Percentiles rank a stretch among this genome's conserved stretches.
Evolutionary conservation across 768 basidiomycete species (phyloP).

Genomic region (Leccinum boreale): DNA sequence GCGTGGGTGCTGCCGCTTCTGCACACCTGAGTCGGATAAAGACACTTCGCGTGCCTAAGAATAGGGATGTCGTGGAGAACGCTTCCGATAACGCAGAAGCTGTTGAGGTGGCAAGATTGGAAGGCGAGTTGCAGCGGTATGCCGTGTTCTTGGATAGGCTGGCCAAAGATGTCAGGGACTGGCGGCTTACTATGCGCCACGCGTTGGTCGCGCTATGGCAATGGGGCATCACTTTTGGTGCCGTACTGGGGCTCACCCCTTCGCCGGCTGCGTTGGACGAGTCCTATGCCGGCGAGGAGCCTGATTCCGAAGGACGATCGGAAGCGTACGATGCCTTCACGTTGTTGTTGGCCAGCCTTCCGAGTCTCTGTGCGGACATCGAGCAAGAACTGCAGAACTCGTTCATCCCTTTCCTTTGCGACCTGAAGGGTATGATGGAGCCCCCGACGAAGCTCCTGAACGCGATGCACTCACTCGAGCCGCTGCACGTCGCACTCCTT

Average conservation of each 20-base stretch:
- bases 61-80: conserved; percentile 30
- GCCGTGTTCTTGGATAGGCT: conserved; percentile 60
- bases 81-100: conserved; percentile 39
- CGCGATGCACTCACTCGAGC: conserved; percentile 71
- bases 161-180: conserved; percentile 59
- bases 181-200: conserved; percentile 52
- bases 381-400: conserved; percentile 50
- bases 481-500: conserved; percentile 66
- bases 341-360: conserved; percentile 51
- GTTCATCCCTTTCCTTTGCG: conserved; percentile 56
- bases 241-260: conserved; percentile 58
- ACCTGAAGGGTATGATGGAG: conserved; percentile 55
- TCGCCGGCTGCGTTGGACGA: conserved; percentile 28
- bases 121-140: conserved; percentile 53
- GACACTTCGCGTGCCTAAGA: conserved; percentile 38
- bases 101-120: conserved; percentile 50
- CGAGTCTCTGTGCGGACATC: conserved; percentile 50
- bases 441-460: conserved; percentile 64
- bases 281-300: conserved; percentile 8
- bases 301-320: conserved; percentile 29
- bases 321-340: conserved; percentile 76
- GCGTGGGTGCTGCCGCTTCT: conserved; percentile 48
- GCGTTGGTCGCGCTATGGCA: conserved; percentile 47
- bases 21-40: conserved; percentile 65
- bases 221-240: conserved; percentile 67